These are phyloP conservation scores for Lentinula lateritia DNA, from an alignment of 768 basidiomycete genomes.

Conservation along the genomic window DNA sequence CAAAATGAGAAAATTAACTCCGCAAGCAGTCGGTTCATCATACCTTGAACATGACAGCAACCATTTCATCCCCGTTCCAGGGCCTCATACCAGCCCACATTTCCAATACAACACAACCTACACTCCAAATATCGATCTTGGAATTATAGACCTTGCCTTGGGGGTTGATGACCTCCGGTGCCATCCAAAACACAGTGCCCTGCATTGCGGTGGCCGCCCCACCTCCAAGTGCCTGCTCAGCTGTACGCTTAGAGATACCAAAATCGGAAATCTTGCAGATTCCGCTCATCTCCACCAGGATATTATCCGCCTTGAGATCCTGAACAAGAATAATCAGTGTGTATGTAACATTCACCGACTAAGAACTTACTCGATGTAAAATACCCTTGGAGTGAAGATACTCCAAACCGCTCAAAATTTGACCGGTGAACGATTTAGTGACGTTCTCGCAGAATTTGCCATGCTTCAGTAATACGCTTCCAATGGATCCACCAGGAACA, in stretches of 20 bases:
- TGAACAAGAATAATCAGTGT: constrained; percentile 20
- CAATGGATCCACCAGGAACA: constrained; percentile 95
- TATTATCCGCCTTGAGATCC: constrained; percentile 98
- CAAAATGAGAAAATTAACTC: background rate
- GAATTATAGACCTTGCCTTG: constrained; percentile 90
- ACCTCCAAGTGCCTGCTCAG: constrained; percentile 74
- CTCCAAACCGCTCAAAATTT: constrained; percentile 87
- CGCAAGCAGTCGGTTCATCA: constrained; percentile 10
- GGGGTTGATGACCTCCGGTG: constrained; percentile 88
- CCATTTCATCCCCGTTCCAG: constrained; percentile 85
- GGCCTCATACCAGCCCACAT: constrained; percentile 98
- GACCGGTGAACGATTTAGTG: constrained; percentile 86
- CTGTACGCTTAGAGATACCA: constrained; percentile 95
- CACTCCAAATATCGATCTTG: constrained; percentile 98
- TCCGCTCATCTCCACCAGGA: constrained; percentile 88
- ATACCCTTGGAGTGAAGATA: constrained; percentile 92
- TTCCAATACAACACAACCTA: constrained; percentile 97
- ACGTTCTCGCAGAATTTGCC: constrained; percentile 91
- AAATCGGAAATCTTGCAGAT: constrained; percentile 98
- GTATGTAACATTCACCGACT: constrained; percentile 1
- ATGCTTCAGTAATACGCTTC: constrained; percentile 83
- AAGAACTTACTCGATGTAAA: constrained; percentile 68
- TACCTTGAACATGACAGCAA: constrained; percentile 95
- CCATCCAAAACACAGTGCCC: constrained; percentile 99
- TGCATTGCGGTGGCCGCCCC: constrained; percentile 93